phyloP scores from a whole-genome alignment of 148 eudicot genomes.

The Camellia lanceoleosa region DNA sequence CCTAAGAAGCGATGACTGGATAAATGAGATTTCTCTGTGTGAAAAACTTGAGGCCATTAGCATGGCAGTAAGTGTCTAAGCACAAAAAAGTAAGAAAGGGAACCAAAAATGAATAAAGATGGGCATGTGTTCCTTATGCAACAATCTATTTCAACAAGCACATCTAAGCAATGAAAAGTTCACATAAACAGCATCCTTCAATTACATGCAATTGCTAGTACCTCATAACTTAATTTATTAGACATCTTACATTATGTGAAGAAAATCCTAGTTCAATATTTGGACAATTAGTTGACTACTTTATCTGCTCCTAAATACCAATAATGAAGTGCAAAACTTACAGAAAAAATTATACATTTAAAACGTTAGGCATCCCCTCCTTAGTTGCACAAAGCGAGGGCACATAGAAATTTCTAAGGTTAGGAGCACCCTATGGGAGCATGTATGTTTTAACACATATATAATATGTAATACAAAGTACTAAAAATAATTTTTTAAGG shows the following conservation, averaged over 20 bases:
- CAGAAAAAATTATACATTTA: background rate
- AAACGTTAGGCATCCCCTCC: background rate
- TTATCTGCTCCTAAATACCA: background rate
- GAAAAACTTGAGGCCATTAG: background rate
- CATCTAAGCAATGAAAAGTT: background rate
- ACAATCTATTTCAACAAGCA: background rate
- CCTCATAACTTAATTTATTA: background rate
- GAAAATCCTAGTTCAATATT: background rate
- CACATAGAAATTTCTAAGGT: no score
- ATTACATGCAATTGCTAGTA: background rate
- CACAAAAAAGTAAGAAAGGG: background rate
- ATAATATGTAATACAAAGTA: no score
- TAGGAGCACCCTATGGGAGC: no score
- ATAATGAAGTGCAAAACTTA: no score
- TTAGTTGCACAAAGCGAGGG: background rate
- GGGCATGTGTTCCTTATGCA: conserved; percentile 1
- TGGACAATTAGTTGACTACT: background rate
- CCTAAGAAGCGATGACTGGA: background rate
- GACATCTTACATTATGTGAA: background rate
- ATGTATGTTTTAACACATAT: no score
- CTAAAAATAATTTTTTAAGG: no score
- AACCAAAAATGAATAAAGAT: conserved; percentile 1
- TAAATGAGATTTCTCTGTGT: background rate
- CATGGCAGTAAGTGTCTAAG: background rate
- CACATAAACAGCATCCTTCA: background rate